Conservation (phyloP, 768 basidiomycete genomes). For the Psilocybe cyanescens region DNA sequence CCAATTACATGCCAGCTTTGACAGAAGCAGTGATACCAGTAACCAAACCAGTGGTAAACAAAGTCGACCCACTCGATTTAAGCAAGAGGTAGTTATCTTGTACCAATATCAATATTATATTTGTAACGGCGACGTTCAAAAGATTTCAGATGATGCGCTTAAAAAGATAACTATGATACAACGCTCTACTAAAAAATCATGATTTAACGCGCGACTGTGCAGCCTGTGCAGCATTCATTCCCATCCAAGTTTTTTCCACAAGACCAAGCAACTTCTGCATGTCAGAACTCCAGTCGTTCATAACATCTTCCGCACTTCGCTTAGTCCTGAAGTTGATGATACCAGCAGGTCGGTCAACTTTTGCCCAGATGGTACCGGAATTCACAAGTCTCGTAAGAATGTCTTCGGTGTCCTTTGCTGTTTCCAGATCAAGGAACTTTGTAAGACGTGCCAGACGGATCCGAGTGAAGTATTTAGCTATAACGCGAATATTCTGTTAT, state of each 20-base stretch:
- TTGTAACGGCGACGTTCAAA: too few species aligned
- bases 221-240: slow-evolving; percentile 88
- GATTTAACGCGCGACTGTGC: slow-evolving; percentile 69
- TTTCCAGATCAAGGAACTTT: slow-evolving; percentile 79
- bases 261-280: slow-evolving; percentile 90
- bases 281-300: slow-evolving; percentile 99
- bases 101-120: too few species aligned
- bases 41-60: slow-evolving; percentile 6
- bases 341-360: slow-evolving; percentile 90
- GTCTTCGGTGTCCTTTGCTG: slow-evolving; percentile 81
- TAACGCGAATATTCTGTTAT: slow-evolving; percentile 89
- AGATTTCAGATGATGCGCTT: too few species aligned
- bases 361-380: slow-evolving; percentile 90
- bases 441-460: slow-evolving; percentile 86
- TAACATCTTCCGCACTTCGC: slow-evolving; percentile 85
- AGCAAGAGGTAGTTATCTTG: not conserved
- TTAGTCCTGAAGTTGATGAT: slow-evolving; percentile 87
- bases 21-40: slow-evolving; percentile 38
- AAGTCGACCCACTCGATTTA: not conserved
- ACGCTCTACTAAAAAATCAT: slow-evolving; percentile 17
- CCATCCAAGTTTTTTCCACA: slow-evolving; percentile 99
- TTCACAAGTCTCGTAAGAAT: slow-evolving; percentile 90
- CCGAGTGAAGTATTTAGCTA: slow-evolving; percentile 93
- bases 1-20: slow-evolving; percentile 63
- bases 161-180: slow-evolving; percentile 6